Percentiles rank a stretch among this genome's conserved stretches.
phyloP scores from a whole-genome alignment of 306 rosid genomes.

The Prunus davidiana region DNA sequence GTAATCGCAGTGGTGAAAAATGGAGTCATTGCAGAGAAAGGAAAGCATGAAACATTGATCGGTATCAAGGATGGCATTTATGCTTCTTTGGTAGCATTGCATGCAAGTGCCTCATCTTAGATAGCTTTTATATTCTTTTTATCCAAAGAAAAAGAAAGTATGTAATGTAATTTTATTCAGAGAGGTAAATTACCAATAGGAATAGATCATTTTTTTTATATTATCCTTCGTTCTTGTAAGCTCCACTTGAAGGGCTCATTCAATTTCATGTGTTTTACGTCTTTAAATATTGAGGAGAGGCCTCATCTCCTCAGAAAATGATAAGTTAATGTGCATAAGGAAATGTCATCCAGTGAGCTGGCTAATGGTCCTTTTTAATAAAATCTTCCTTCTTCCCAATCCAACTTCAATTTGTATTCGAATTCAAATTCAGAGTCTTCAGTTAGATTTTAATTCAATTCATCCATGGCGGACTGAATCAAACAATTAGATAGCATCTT shows the following conservation, averaged over 20 bases:
- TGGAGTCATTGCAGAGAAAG: constrained; percentile 50
- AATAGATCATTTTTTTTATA: not conserved
- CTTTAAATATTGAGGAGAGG: no score
- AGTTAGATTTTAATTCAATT: no score
- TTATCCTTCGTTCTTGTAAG: not conserved
- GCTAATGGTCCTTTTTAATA: not conserved
- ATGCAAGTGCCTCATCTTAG: constrained; percentile 32
- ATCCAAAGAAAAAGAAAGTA: not conserved
- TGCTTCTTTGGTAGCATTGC: constrained; percentile 31
- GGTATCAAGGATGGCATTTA: constrained; percentile 25
- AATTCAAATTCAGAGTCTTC: no score
- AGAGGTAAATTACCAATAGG: not conserved
- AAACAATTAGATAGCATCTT: constrained; percentile 53
- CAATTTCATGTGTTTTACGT: no score
- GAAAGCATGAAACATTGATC: constrained; percentile 30
- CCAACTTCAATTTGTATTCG: no score
- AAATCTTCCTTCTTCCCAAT: no score
- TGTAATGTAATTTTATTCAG: not conserved
- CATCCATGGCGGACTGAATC: no score
- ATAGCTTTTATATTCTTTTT: not conserved
- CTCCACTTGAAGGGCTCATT: not conserved
- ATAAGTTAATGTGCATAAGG: no score
- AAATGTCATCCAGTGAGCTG: no score
- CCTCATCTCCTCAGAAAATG: not conserved
- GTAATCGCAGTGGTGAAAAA: constrained; percentile 55